Base-by-base conservation (phyloP, 805 yeast genomes). In the Danielia oregonensis region DNA sequence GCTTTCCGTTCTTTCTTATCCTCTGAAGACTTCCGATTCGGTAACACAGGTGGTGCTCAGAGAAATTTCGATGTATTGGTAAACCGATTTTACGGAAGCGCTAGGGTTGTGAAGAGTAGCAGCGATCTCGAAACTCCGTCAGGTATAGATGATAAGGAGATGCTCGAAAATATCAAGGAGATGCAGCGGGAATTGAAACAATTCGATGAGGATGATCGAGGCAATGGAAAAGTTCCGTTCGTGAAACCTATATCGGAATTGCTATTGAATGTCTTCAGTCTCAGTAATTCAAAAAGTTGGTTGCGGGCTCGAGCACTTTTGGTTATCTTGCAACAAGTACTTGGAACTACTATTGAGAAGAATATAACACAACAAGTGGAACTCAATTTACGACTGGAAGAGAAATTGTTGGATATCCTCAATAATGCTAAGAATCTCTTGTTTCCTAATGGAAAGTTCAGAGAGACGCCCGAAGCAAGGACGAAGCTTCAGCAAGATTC, bases 331-430 rank as follows among this genome's bases (percentile, higher is more conserved):
- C 96, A 88, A 55, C 96, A 87, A 54, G 57, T 89, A 1, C 68
- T 89, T 24, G 97, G 97, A 0, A 84, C 91, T 2, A 83, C 96
- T 0, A 81, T 89, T 33, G 96, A 89, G 51, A 80, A 78, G 51
- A 76, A 74, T 35, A 70, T 78, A 4, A 61, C 79, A 26, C 68
- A 70, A 18, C 62, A 62, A 38, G 55, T 75, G 21, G 62, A 65
- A 24, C 49, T 47, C 15, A 54, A 51, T 23, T 14, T 63, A 5
- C 42, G 65, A 24, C 63, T 66, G 7, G 78, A 74, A 29, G 69
- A 63, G 7, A 67, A 64, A 19, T 52, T 83, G 0, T 57, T 68
- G n/a, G 72, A 68, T 8, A 21, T 57, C 4, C 26, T 64, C 2
- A 37, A 38, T 2, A 17, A 42, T 29, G 30, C 57, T n/a, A 56